A percentile compares a stretch with the other conserved stretches of the same genome.
Conservation (phyloP, 1,284 basidiomycete species). For the Leccinum fuscescens region DNA sequence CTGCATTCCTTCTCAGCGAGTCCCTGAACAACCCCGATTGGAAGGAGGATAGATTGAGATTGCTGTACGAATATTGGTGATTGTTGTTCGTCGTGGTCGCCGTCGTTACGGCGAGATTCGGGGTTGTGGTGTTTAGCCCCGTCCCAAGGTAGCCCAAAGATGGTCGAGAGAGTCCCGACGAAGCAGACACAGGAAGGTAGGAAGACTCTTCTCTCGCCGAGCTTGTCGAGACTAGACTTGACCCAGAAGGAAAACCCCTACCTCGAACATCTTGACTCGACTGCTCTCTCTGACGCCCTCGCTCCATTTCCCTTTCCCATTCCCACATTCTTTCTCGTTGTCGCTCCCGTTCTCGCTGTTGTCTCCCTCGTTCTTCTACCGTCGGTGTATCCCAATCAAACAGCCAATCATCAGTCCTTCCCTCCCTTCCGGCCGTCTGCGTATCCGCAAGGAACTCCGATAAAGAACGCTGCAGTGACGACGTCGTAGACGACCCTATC, state of each 20-base stretch:
- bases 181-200: constrained; percentile 2
- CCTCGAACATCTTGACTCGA: constrained; percentile 16
- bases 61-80: constrained; percentile 32
- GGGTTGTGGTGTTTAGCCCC: neutral
- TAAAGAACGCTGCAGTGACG: constrained; percentile 23
- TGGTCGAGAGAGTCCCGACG: constrained; percentile 4
- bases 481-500: neutral
- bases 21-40: constrained; percentile 34
- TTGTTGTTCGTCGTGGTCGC: constrained; percentile 13
- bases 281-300: constrained; percentile 23
- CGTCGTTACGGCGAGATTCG: constrained; percentile 6
- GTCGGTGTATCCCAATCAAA: constrained; percentile 20
- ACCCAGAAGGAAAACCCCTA: constrained; percentile 18
- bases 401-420: constrained; percentile 17
- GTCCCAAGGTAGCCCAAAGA: constrained; percentile 9
- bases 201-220: constrained; percentile 20
- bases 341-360: constrained; percentile 13
- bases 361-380: constrained; percentile 12
- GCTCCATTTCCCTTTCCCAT: constrained; percentile 27
- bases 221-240: constrained; percentile 14
- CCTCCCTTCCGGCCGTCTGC: constrained; percentile 11
- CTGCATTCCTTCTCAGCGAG: constrained; percentile 33
- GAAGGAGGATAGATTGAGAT: constrained; percentile 33
- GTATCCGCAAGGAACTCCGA: constrained; percentile 27
- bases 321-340: constrained; percentile 20